Evolutionary conservation across 2,329 filamentous ascomycete genomes (phyloP), one percentile per base, ranked within the genome.

Genomic region (Trichoderma endophyticum): DNA sequence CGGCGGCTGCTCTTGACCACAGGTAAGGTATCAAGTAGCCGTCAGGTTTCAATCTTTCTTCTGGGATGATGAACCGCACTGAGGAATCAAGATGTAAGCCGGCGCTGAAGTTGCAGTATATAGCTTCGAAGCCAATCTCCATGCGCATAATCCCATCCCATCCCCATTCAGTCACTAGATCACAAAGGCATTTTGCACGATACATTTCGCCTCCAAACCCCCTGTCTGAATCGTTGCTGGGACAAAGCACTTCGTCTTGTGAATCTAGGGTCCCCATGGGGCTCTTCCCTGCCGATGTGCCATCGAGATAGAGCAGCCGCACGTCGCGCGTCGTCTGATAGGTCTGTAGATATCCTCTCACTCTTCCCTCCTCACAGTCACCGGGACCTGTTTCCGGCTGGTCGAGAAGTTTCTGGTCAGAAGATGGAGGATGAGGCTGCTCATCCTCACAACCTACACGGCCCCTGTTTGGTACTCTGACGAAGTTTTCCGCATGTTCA

Each of bases 121-220:
- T 91, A 68, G 92, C 84, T 79, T 93, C 91, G 74, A 93, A 93
- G 0, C 91, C 91, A 21, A 86, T 85, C 77, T 93, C 91, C 85
- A 90, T 90, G 12, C 91, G 86, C 2, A 93, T 79, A 26, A 92
- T 83, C 0, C 89, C 90, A 75, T 92, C 88, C n/a, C 92, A 83
- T 11, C 87, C 87, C 90, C 78, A 88, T 69, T 76, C 79, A 72
- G 59, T 79, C 11, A 87, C 84, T 11, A 91, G 75, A 0, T 84
- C 79, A 78, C 92, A 93, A 1, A 92, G 79, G 1, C 83, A 82
- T 1, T 75, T 63, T 0, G 90, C 90, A 7, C 91, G 87, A 2
- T 80, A 78, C 6, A 73, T 75, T 68, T 93, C 90, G 59, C 81
- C 82, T 48, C 57, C 36, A 74, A 83, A 32, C 15, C 65, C 21